These are phyloP conservation scores for Antitrichia curtipendula DNA, from an alignment of 225 moss, liverwort and hornwort species.

Conservation along the genomic window DNA sequence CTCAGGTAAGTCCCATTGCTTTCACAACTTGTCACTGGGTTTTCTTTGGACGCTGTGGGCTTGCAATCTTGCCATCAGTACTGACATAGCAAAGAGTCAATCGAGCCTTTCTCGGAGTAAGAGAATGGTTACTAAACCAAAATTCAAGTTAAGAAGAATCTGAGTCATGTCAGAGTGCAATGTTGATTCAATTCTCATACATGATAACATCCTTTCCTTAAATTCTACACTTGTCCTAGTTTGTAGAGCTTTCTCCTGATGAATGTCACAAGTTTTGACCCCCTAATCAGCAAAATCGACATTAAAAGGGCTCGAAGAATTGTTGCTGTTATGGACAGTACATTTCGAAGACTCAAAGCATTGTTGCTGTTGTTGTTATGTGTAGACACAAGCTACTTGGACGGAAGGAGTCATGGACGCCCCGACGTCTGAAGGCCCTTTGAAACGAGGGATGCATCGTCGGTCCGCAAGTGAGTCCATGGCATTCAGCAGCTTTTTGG, in stretches of 20 bases:
- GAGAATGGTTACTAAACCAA: not conserved
- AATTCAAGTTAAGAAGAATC: not conserved
- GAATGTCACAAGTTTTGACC: not conserved
- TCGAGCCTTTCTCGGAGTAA: not conserved
- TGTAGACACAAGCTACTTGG: conserved; percentile 37
- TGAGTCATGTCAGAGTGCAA: not conserved
- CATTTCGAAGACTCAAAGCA: not conserved
- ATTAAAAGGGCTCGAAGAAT: not conserved
- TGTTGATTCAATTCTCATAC: not conserved
- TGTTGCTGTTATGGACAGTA: not conserved
- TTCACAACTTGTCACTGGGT: not conserved
- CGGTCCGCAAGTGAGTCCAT: conserved; percentile 90
- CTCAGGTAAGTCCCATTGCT: conserved; percentile 6
- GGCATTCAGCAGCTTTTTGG: conserved; percentile 31
- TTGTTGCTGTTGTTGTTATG: not conserved
- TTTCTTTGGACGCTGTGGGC: not conserved
- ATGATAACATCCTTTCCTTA: not conserved
- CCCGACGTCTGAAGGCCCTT: not conserved
- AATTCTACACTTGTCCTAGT: not conserved
- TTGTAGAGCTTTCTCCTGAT: not conserved
- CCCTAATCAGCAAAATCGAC: not conserved
- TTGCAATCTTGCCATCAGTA: not conserved
- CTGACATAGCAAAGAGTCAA: not conserved
- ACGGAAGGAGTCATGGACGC: conserved; percentile 63
- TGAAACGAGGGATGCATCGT: conserved; percentile 55